These are phyloP conservation scores for Dorcoceras hygrometricum DNA, from an alignment of 257 asterid species.

Conservation along the genomic window DNA sequence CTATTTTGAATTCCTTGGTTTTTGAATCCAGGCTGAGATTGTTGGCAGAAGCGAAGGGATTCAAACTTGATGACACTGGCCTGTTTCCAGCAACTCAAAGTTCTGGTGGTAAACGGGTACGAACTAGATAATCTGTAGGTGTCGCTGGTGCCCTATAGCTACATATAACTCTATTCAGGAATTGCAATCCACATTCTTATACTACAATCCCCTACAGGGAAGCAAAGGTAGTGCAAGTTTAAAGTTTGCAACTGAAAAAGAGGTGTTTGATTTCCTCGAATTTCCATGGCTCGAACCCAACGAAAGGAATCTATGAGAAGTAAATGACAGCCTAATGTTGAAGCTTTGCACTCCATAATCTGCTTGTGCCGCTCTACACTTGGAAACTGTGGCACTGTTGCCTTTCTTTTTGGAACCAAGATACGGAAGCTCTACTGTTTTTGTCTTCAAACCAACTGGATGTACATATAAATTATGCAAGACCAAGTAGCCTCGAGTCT, in stretches of 20 bases:
- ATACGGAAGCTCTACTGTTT: background rate
- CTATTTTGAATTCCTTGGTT: background rate
- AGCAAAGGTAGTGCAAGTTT: conserved; percentile 74
- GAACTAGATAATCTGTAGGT: conserved; percentile 11
- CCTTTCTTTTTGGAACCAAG: background rate
- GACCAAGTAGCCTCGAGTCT: background rate
- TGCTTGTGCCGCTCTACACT: background rate
- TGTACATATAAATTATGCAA: background rate
- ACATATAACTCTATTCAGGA: conserved; percentile 6
- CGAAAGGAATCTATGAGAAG: conserved; percentile 67
- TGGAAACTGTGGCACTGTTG: background rate
- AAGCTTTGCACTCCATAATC: background rate
- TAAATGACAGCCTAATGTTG: background rate
- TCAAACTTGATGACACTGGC: conserved; percentile 53
- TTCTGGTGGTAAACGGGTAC: conserved; percentile 59
- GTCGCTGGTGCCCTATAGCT: conserved; percentile 5
- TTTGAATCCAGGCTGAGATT: conserved; percentile 59
- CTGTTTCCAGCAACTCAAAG: conserved; percentile 51
- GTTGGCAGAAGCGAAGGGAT: conserved; percentile 68
- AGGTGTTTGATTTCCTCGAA: conserved; percentile 88
- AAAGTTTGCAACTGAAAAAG: conserved; percentile 74
- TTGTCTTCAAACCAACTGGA: background rate
- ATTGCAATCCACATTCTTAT: background rate
- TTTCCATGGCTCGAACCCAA: conserved; percentile 82
- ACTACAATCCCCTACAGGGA: conserved; percentile 41